Conservation (phyloP, 768 basidiomycete genomes). For the Suillus spraguei region DNA sequence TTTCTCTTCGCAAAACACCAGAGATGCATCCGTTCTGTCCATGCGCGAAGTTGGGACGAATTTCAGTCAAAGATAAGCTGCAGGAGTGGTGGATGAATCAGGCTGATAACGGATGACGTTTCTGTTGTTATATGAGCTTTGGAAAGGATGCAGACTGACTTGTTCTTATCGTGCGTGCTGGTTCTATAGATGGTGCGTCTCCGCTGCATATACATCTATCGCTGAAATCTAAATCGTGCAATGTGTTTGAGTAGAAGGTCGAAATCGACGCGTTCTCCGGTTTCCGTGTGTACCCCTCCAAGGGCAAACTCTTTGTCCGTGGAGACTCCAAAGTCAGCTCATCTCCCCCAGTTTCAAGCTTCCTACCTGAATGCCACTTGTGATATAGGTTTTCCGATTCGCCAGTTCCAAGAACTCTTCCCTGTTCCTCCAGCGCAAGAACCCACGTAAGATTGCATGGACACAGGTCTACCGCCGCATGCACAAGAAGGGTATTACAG, state of each 20-base stretch:
- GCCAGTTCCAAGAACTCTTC: constrained; percentile 90
- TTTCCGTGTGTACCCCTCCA: constrained; percentile 96
- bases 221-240: constrained; percentile 9
- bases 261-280: constrained; percentile 99
- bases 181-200: constrained; percentile 29
- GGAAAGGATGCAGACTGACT: constrained; percentile 23
- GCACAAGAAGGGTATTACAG: constrained; percentile 99
- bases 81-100: constrained; percentile 45
- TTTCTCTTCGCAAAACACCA: constrained; percentile 16
- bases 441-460: constrained; percentile 99
- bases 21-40: constrained; percentile 14
- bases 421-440: constrained; percentile 98
- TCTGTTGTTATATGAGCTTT: constrained; percentile 12
- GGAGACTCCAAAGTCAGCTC: constrained; percentile 88
- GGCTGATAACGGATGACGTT: constrained; percentile 39
- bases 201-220: not conserved
- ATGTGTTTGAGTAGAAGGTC: constrained; percentile 70
- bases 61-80: constrained; percentile 17
- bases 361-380: not conserved
- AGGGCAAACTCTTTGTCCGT: constrained; percentile 94
- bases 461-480: constrained; percentile 91
- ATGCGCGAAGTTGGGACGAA: constrained; percentile 1
- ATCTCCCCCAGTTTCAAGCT: not conserved
- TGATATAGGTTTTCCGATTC: constrained; percentile 89
- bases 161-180: not conserved